phyloP scores from a whole-genome alignment of 164 flowering plant genomes.

The Kingdonia uniflora region DNA sequence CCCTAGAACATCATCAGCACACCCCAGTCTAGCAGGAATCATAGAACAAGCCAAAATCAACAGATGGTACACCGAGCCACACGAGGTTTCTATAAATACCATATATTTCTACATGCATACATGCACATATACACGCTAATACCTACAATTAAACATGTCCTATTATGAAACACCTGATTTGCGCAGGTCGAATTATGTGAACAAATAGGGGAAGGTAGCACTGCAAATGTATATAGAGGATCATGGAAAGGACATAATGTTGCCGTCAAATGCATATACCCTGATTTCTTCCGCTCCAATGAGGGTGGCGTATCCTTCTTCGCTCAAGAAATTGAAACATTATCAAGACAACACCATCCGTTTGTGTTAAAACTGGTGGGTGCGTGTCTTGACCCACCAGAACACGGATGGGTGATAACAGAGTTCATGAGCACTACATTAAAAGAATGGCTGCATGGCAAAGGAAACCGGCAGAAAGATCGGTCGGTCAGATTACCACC shows the following conservation, averaged over 20 bases:
- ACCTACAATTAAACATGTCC: neutral
- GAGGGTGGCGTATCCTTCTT: constrained; percentile 33
- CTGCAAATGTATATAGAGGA: constrained; percentile 44
- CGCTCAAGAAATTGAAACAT: constrained; percentile 41
- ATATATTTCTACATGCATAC: too few species aligned
- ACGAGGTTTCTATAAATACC: constrained; percentile 28
- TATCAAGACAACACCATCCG: constrained; percentile 48
- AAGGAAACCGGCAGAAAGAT: constrained; percentile 13
- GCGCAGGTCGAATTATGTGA: constrained; percentile 42
- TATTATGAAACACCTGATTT: neutral
- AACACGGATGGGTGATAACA: constrained; percentile 52
- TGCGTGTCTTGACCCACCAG: constrained; percentile 51
- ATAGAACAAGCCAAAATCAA: constrained; percentile 34
- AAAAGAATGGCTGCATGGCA: constrained; percentile 62
- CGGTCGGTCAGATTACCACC: constrained; percentile 38
- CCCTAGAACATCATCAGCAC: too few species aligned
- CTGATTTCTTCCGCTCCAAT: constrained; percentile 32
- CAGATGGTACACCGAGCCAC: constrained; percentile 55
- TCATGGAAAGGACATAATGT: constrained; percentile 58
- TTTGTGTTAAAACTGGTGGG: constrained; percentile 56
- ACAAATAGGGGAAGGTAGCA: constrained; percentile 38
- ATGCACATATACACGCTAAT: neutral
- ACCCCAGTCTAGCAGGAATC: constrained; percentile 16
- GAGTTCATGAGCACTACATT: constrained; percentile 37
- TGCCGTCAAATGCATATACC: constrained; percentile 52